Percentiles rank a stretch among this genome's conserved stretches.
phyloP scores from a whole-genome alignment of 2,329 filamentous ascomycete species.

The Elsinoe fawcettii region DNA sequence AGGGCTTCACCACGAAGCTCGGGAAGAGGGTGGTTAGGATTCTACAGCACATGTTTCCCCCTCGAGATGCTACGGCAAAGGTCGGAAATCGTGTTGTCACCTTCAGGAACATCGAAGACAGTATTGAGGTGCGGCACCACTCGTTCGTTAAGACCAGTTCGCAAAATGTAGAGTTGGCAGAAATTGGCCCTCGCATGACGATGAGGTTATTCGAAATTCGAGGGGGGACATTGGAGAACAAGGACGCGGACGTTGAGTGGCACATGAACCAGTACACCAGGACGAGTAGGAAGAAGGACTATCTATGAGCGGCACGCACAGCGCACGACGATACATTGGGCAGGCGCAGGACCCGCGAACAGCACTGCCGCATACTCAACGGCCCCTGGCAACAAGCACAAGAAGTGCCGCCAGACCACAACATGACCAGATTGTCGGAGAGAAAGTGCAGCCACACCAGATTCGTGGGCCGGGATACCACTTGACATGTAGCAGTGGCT shows the following conservation, averaged over 20 bases:
- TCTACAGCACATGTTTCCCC: slow-evolving; percentile 88
- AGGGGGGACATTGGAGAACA: slow-evolving; percentile 83
- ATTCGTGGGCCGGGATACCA: background rate
- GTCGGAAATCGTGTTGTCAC: slow-evolving; percentile 83
- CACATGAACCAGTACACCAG: slow-evolving; percentile 91
- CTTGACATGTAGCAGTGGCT: background rate
- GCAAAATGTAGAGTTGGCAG: slow-evolving; percentile 78
- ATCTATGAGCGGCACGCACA: slow-evolving; percentile 52
- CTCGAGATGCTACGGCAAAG: slow-evolving; percentile 72
- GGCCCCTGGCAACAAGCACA: background rate
- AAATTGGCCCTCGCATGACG: slow-evolving; percentile 93
- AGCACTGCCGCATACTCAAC: too few species aligned
- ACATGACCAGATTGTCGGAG: background rate
- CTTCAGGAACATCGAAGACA: slow-evolving; percentile 83
- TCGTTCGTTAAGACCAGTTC: slow-evolving; percentile 93
- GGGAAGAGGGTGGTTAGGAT: slow-evolving; percentile 81
- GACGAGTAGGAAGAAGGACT: slow-evolving; percentile 91
- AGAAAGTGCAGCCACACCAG: too few species aligned
- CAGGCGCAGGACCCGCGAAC: too few species aligned
- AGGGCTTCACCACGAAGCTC: slow-evolving; percentile 76
- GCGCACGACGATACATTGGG: background rate
- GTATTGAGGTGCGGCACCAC: slow-evolving; percentile 83
- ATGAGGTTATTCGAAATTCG: slow-evolving; percentile 93
- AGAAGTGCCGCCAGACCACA: background rate
- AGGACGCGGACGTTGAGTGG: slow-evolving; percentile 95